phyloP scores from a whole-genome alignment of 768 basidiomycete genomes.

The Leucocoprinus leucothites region DNA sequence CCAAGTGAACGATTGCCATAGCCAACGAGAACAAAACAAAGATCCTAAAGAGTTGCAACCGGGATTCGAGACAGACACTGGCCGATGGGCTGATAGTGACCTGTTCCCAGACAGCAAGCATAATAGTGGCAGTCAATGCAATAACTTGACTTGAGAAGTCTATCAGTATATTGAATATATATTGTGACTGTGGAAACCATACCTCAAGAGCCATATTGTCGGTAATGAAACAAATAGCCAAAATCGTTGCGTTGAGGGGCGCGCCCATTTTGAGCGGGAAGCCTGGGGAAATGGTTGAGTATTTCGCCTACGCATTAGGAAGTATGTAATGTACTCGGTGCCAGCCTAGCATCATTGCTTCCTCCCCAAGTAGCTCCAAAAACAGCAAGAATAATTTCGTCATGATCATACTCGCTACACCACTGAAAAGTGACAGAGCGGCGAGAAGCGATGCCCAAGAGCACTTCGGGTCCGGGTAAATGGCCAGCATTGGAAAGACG shows the following conservation, averaged over 20 bases:
- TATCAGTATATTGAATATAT: background rate
- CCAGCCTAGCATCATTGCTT: background rate
- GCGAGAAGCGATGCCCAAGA: constrained; percentile 4
- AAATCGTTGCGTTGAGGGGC: background rate
- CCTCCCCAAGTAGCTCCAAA: background rate
- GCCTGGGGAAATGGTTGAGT: background rate
- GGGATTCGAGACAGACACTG: background rate
- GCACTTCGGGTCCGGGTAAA: background rate
- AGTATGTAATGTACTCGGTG: background rate
- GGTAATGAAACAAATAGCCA: background rate
- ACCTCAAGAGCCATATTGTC: background rate
- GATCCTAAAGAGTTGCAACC: no score
- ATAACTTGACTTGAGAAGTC: background rate
- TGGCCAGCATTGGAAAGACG: background rate
- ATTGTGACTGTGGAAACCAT: background rate
- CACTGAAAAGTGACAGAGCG: background rate
- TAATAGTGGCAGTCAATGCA: background rate
- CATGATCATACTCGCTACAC: background rate
- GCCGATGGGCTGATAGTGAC: background rate
- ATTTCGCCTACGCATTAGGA: background rate
- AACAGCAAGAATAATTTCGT: background rate
- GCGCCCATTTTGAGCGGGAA: background rate
- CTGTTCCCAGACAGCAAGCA: constrained; percentile 1
- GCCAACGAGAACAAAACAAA: no score
- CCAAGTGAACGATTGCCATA: no score